Conservation (phyloP, 2,329 filamentous ascomycete genomes). For the Calonectria pseudoturangicola region DNA sequence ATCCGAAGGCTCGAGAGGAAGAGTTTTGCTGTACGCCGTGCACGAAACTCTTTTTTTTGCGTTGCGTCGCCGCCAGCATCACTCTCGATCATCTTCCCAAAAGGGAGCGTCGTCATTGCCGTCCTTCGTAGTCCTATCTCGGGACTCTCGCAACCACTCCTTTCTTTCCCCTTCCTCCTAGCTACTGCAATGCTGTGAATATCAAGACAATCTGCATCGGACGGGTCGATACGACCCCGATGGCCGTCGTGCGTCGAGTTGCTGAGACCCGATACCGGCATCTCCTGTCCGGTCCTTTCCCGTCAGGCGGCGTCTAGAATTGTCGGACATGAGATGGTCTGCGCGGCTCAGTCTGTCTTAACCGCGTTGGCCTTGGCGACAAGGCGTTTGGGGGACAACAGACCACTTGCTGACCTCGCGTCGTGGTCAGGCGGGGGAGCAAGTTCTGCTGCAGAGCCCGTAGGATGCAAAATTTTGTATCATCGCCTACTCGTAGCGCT, state of each 20-base stretch:
- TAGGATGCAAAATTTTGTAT: slow-evolving; percentile 54
- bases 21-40: slow-evolving; percentile 34
- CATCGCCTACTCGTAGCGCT: slow-evolving; percentile 55
- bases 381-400: slow-evolving; percentile 50
- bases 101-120: slow-evolving; percentile 33
- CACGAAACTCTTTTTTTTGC: slow-evolving; percentile 26
- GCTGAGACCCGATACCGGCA: slow-evolving; percentile 46
- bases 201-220: slow-evolving; percentile 57
- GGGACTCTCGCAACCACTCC: slow-evolving; percentile 38
- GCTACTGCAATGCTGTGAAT: slow-evolving; percentile 51
- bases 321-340: slow-evolving; percentile 50
- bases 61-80: slow-evolving; percentile 41
- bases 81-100: slow-evolving; percentile 30
- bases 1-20: slow-evolving; percentile 39
- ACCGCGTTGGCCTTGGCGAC: slow-evolving; percentile 48
- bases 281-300: slow-evolving; percentile 49
- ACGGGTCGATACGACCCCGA: slow-evolving; percentile 49
- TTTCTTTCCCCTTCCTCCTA: slow-evolving; percentile 39
- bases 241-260: slow-evolving; percentile 47
- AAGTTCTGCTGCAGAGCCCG: slow-evolving; percentile 52
- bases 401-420: slow-evolving; percentile 45
- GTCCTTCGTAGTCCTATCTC: slow-evolving; percentile 33
- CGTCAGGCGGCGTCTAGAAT: slow-evolving; percentile 47
- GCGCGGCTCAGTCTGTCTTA: slow-evolving; percentile 45
- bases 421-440: slow-evolving; percentile 47